Evolutionary conservation across 169 alveolate genomes (phyloP).

Genomic region (Plasmodium chabaudi): DNA sequence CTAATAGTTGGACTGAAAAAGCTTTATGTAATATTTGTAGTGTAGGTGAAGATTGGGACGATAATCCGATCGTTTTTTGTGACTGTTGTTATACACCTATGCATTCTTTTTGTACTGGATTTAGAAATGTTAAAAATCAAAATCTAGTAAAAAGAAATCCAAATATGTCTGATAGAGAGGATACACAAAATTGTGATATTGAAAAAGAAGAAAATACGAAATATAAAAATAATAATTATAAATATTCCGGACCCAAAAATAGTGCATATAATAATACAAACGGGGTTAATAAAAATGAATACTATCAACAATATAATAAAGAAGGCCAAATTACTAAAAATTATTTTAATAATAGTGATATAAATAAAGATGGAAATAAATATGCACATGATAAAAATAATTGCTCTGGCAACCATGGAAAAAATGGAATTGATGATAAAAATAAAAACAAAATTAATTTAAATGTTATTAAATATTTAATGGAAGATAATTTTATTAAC

Average conservation of each 20-base stretch:
- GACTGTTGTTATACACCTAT: slow-evolving; percentile 88
- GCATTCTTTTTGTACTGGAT: slow-evolving; percentile 79
- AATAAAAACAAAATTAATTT: slow-evolving; percentile 17
- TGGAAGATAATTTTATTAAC: slow-evolving; percentile 21
- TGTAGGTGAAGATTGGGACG: slow-evolving; percentile 88
- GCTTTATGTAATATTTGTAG: slow-evolving; percentile 87
- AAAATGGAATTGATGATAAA: neutral
- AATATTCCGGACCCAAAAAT: no score
- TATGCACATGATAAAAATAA: neutral
- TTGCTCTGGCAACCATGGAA: neutral
- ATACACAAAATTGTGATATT: slow-evolving; percentile 1
- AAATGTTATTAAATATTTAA: slow-evolving; percentile 33
- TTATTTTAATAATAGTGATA: neutral
- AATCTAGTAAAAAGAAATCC: slow-evolving; percentile 29
- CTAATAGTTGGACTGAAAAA: slow-evolving; percentile 86
- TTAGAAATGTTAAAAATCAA: slow-evolving; percentile 49
- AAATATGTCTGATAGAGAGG: neutral
- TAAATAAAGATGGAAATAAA: neutral
- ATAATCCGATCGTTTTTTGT: slow-evolving; percentile 86
- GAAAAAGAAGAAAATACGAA: neutral
- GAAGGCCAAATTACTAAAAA: no score
- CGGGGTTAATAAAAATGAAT: neutral
- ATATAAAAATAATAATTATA: no score
- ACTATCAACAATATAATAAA: no score
- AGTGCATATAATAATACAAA: neutral